These are phyloP conservation scores for Fusarium caatingaense DNA, from an alignment of 2,329 filamentous ascomycete genomes.

Conservation along the genomic window DNA sequence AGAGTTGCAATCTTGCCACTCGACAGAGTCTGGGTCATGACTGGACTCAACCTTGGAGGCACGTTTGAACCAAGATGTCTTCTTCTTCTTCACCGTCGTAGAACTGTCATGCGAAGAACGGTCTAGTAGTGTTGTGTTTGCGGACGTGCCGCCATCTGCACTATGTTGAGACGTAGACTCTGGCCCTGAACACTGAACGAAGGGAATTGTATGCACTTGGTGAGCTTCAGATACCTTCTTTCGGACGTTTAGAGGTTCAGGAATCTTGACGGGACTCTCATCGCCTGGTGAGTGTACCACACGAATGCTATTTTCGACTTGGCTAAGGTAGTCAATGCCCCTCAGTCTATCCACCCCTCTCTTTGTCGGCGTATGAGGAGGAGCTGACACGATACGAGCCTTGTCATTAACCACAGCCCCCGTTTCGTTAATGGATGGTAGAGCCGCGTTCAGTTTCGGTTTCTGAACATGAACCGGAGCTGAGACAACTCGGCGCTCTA, in stretches of 20 bases:
- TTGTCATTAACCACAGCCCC: slow-evolving; percentile 49
- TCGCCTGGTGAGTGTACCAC: slow-evolving; percentile 63
- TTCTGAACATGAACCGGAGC: slow-evolving; percentile 61
- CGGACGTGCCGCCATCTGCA: not conserved
- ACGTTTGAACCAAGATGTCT: slow-evolving; percentile 64
- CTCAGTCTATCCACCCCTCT: slow-evolving; percentile 49
- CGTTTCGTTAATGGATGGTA: slow-evolving; percentile 64
- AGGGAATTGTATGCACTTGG: slow-evolving; percentile 35
- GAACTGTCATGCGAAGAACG: slow-evolving; percentile 27
- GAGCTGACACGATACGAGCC: slow-evolving; percentile 60
- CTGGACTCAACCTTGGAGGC: slow-evolving; percentile 53
- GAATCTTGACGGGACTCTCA: slow-evolving; percentile 49
- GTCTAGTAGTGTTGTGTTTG: slow-evolving; percentile 32
- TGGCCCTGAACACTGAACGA: slow-evolving; percentile 25
- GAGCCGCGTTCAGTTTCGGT: slow-evolving; percentile 52
- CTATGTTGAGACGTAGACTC: slow-evolving; percentile 21
- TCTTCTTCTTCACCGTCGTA: slow-evolving; percentile 55
- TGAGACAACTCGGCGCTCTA: slow-evolving; percentile 62
- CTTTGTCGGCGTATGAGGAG: slow-evolving; percentile 52
- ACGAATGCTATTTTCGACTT: slow-evolving; percentile 64
- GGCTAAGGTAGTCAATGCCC: slow-evolving; percentile 59
- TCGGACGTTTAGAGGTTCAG: slow-evolving; percentile 56
- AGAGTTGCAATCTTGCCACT: slow-evolving; percentile 47
- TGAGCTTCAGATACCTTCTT: slow-evolving; percentile 51
- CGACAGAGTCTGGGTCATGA: slow-evolving; percentile 38